These are phyloP conservation scores for Hypoxylon sp. DNA, from an alignment of 2,329 filamentous ascomycete species.

Conservation along the genomic window DNA sequence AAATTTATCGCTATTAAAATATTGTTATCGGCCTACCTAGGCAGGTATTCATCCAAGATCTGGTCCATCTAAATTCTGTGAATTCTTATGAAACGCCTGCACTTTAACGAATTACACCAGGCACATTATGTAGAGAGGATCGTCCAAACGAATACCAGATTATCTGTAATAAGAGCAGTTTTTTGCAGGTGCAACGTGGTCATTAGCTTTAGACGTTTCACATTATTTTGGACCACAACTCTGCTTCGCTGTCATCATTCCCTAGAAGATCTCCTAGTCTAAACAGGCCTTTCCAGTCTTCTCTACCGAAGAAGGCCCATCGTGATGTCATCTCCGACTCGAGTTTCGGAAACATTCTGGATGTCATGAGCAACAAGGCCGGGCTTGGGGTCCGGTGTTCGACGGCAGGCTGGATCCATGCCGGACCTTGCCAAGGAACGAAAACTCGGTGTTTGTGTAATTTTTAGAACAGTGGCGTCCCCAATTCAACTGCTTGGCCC, in stretches of 20 bases:
- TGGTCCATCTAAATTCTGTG: not conserved
- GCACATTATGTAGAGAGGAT: not conserved
- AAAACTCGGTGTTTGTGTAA: not conserved
- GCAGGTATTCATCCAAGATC: not conserved
- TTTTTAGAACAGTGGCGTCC: not conserved
- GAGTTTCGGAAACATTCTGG: not conserved
- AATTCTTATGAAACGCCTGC: not conserved
- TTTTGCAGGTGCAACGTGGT: not conserved
- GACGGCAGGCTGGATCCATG: not conserved
- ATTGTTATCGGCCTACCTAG: not conserved
- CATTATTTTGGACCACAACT: not conserved
- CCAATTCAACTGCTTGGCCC: not conserved
- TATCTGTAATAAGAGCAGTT: not conserved
- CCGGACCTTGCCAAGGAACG: not conserved
- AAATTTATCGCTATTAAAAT: not conserved
- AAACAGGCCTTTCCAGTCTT: not conserved
- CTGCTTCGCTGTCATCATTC: not conserved
- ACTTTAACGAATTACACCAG: not conserved
- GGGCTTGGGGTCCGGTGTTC: not conserved
- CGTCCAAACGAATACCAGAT: not conserved
- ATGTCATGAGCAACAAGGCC: not conserved
- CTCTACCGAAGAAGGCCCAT: conserved; percentile 2
- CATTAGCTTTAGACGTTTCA: not conserved
- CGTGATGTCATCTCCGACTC: not conserved
- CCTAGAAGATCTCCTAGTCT: not conserved